Percentiles rank a stretch among this genome's conserved stretches.
These are phyloP conservation scores for Radiomyces spectabilis DNA, from an alignment of 192 early-diverging fungal species.

Conservation along the genomic window DNA sequence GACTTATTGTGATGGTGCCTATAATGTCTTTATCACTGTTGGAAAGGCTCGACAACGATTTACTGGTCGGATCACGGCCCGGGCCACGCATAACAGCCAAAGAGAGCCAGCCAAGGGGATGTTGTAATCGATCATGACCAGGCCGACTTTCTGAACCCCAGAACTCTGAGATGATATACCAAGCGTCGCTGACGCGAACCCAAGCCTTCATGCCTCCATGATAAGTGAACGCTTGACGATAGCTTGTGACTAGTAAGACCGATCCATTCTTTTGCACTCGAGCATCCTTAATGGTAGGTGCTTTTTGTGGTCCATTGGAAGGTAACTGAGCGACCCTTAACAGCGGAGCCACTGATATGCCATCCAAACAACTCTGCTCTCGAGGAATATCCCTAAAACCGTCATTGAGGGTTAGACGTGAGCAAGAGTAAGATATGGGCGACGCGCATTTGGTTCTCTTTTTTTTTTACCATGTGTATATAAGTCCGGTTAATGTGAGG, in stretches of 20 bases:
- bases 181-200: constrained; percentile 57
- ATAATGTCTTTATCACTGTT: constrained; percentile 4
- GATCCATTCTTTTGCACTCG: constrained; percentile 53
- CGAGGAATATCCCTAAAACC: constrained; percentile 52
- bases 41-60: not conserved
- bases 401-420: no score
- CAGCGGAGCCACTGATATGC: constrained; percentile 60
- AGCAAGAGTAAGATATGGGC: not conserved
- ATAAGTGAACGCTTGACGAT: constrained; percentile 56
- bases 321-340: constrained; percentile 35
- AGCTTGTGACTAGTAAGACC: constrained; percentile 56
- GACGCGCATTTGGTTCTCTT: not conserved
- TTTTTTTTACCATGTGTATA: constrained; percentile 55
- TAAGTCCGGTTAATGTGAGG: constrained; percentile 50
- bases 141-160: constrained; percentile 23
- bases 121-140: constrained; percentile 6
- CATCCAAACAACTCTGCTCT: constrained; percentile 38
- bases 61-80: not conserved
- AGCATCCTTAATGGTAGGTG: constrained; percentile 46
- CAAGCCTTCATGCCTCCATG: constrained; percentile 56
- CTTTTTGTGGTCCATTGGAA: constrained; percentile 16
- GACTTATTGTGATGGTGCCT: constrained; percentile 33
- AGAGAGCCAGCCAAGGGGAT: constrained; percentile 17
- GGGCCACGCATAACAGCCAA: constrained; percentile 11
- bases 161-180: constrained; percentile 44